Evolutionary conservation across 345 rosid genomes (phyloP).

Genomic region (Anastatica hierochuntica): DNA sequence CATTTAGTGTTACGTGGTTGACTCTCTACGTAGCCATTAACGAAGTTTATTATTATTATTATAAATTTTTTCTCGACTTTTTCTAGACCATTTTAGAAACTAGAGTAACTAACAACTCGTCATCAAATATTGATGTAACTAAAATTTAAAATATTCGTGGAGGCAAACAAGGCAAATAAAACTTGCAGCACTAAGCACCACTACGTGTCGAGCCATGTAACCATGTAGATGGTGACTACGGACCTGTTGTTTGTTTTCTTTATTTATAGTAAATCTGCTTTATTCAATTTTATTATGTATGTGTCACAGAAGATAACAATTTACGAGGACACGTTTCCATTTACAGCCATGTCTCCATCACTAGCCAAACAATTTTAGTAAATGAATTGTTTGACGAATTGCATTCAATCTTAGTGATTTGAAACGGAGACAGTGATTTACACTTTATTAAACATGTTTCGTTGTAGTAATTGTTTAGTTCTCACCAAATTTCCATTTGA

Average conservation of each 20-base stretch:
- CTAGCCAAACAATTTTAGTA: not conserved
- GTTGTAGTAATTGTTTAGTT: too few species aligned
- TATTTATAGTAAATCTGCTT: conserved; percentile 3
- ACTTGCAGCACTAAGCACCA: conserved; percentile 9
- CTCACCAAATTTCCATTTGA: too few species aligned
- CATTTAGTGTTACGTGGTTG: conserved; percentile 16
- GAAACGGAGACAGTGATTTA: too few species aligned
- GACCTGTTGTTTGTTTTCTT: conserved; percentile 10
- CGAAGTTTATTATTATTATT: not conserved
- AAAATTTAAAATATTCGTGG: not conserved
- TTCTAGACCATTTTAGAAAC: conserved; percentile 28
- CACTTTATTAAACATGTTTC: too few species aligned
- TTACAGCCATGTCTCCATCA: conserved; percentile 13
- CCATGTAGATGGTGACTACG: conserved; percentile 19
- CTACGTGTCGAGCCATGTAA: conserved; percentile 20
- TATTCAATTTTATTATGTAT: not conserved
- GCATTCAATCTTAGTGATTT: too few species aligned
- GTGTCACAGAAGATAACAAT: conserved; percentile 1
- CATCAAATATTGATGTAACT: conserved; percentile 1
- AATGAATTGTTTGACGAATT: too few species aligned
- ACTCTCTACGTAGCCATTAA: conserved; percentile 14
- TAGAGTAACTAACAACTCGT: conserved; percentile 12
- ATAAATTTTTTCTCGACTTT: not conserved
- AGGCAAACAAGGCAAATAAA: not conserved
- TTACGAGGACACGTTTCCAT: conserved; percentile 15